These are phyloP conservation scores for Westerdykella aurantiaca DNA, from an alignment of 2,329 filamentous ascomycete species.

Conservation along the genomic window DNA sequence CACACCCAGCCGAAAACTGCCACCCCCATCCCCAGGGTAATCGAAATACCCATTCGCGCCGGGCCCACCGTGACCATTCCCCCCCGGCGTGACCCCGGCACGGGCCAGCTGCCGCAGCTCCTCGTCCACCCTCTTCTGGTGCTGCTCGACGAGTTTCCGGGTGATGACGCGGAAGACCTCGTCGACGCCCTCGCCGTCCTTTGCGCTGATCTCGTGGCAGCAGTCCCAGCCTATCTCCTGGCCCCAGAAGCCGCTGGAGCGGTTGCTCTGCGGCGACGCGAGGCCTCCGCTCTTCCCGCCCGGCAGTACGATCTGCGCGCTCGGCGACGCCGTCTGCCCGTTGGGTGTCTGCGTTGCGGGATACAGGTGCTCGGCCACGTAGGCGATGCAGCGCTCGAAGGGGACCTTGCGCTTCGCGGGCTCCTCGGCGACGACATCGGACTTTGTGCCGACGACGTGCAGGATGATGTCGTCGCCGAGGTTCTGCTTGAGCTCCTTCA, in stretches of 20 bases:
- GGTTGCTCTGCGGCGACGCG: slow-evolving; percentile 44
- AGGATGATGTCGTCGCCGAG: slow-evolving; percentile 72
- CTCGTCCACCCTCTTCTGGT: slow-evolving; percentile 50
- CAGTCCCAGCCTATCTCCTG: slow-evolving; percentile 94
- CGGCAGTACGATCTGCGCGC: slow-evolving; percentile 5
- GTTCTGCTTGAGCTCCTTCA: slow-evolving; percentile 76
- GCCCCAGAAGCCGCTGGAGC: slow-evolving; percentile 75
- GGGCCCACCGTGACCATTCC: slow-evolving; percentile 19
- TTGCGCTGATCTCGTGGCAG: slow-evolving; percentile 92
- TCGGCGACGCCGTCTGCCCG: slow-evolving; percentile 12
- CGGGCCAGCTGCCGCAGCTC: slow-evolving; percentile 43
- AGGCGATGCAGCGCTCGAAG: slow-evolving; percentile 92
- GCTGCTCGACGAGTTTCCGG: slow-evolving; percentile 73
- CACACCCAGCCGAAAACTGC: slow-evolving; percentile 55
- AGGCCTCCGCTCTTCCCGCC: slow-evolving; percentile 36
- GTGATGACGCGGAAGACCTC: slow-evolving; percentile 92
- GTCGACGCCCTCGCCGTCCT: slow-evolving; percentile 90
- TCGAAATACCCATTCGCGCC: slow-evolving; percentile 46
- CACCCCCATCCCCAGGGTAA: slow-evolving; percentile 43
- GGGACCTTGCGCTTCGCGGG: slow-evolving; percentile 75
- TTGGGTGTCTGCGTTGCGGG: slow-evolving; percentile 52
- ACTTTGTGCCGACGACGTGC: slow-evolving; percentile 77
- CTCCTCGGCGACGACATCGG: slow-evolving; percentile 82
- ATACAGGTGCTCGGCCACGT: slow-evolving; percentile 85
- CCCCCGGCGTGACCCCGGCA: slow-evolving; percentile 42